phyloP scores from a whole-genome alignment of 2,329 filamentous ascomycete species.

The Cladosporium sp. region DNA sequence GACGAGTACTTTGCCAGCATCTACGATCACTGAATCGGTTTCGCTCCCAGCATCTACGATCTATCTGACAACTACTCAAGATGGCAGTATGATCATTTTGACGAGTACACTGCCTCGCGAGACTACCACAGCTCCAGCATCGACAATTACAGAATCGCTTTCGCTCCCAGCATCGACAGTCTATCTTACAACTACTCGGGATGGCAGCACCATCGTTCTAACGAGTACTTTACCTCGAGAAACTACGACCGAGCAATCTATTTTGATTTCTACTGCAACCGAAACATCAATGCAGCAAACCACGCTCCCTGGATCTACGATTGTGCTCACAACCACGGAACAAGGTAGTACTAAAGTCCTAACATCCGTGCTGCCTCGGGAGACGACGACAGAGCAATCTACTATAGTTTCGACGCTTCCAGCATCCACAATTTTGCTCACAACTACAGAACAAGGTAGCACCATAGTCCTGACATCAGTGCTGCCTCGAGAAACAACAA shows the following conservation, averaged over 20 bases:
- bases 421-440: background rate
- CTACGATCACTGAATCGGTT: background rate
- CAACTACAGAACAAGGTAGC: background rate
- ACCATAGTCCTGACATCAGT: background rate
- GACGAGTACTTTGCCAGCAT: background rate
- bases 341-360: background rate
- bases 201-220: background rate
- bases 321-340: background rate
- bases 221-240: background rate
- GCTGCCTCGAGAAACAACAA: background rate
- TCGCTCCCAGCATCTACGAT: background rate
- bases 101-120: background rate
- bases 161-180: background rate
- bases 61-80: slow-evolving; percentile 2
- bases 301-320: no score
- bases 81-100: background rate
- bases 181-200: background rate
- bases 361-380: background rate
- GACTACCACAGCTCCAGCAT: background rate
- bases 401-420: background rate
- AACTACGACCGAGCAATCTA: background rate
- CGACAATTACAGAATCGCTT: background rate
- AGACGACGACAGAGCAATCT: background rate
- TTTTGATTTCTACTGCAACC: no score
- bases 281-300: background rate